Conservation (phyloP, 495 filamentous ascomycete genomes). For the Haplographium delicatum region DNA sequence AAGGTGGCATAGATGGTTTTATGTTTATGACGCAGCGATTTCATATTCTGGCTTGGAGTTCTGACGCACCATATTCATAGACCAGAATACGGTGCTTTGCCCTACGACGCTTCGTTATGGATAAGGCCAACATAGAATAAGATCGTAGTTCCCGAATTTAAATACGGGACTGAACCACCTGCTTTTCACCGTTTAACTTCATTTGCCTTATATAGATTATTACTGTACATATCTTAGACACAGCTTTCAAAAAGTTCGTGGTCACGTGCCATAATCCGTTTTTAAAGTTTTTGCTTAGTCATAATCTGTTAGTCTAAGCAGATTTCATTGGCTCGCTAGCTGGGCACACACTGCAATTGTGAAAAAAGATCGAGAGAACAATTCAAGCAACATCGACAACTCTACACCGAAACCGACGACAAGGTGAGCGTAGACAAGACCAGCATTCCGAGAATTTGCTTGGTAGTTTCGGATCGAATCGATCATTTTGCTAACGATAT, state of each 20-base stretch:
- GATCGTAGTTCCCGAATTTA: too few relatives aligned
- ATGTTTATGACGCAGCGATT: constrained; percentile 18
- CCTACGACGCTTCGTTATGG: background rate
- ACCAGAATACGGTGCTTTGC: background rate
- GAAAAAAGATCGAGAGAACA: constrained; percentile 10
- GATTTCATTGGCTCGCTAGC: background rate
- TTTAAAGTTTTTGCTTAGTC: too few relatives aligned
- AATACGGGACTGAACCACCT: too few relatives aligned
- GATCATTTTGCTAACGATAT: constrained; percentile 10
- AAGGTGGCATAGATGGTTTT: constrained; percentile 12
- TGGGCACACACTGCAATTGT: background rate
- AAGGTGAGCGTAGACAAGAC: too few relatives aligned
- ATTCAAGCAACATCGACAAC: constrained; percentile 18
- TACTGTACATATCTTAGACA: too few relatives aligned
- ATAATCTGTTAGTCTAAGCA: too few relatives aligned
- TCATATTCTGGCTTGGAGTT: background rate
- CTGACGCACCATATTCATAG: background rate
- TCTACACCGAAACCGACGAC: constrained; percentile 19
- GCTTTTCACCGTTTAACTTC: too few relatives aligned
- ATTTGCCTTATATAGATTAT: too few relatives aligned
- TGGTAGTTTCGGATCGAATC: background rate
- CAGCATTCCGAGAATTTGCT: too few relatives aligned
- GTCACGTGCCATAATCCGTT: too few relatives aligned
- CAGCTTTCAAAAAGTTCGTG: too few relatives aligned
- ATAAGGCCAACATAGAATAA: too few relatives aligned